phyloP scores from a whole-genome alignment of 768 basidiomycete genomes.

The Hygrophoropsis aurantiaca region DNA sequence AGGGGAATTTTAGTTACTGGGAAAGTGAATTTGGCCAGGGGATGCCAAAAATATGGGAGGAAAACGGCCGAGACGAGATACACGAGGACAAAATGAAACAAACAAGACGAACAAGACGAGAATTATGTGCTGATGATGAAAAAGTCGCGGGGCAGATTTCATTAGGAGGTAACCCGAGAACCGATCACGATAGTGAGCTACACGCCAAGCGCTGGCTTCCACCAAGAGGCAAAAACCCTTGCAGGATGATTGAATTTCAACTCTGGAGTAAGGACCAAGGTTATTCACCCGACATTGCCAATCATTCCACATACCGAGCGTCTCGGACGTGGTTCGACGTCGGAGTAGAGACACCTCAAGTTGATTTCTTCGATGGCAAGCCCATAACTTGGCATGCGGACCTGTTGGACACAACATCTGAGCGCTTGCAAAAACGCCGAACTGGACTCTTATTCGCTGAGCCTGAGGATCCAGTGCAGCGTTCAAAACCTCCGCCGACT shows the following conservation, averaged over 20 bases:
- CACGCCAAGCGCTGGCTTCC: too few species aligned
- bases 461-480: background rate
- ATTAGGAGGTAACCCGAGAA: too few species aligned
- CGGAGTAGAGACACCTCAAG: background rate
- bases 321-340: background rate
- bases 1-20: too few species aligned
- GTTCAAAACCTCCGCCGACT: background rate
- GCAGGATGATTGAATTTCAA: slow-evolving; percentile 8
- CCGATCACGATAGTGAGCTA: too few species aligned
- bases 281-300: background rate
- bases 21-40: too few species aligned
- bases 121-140: too few species aligned
- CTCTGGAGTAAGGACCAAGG: slow-evolving; percentile 1
- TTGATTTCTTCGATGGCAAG: background rate
- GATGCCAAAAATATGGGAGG: too few species aligned
- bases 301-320: background rate
- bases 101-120: too few species aligned
- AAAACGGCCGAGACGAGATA: too few species aligned
- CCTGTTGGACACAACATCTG: background rate
- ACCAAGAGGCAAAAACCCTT: background rate
- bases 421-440: background rate
- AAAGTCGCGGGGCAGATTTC: too few species aligned
- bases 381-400: background rate
- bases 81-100: too few species aligned
- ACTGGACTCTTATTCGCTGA: background rate